Evolutionary conservation across 805 yeast species (phyloP), one percentile per base, ranked within the genome.

Genomic region (Ogataea nitratoaversa): DNA sequence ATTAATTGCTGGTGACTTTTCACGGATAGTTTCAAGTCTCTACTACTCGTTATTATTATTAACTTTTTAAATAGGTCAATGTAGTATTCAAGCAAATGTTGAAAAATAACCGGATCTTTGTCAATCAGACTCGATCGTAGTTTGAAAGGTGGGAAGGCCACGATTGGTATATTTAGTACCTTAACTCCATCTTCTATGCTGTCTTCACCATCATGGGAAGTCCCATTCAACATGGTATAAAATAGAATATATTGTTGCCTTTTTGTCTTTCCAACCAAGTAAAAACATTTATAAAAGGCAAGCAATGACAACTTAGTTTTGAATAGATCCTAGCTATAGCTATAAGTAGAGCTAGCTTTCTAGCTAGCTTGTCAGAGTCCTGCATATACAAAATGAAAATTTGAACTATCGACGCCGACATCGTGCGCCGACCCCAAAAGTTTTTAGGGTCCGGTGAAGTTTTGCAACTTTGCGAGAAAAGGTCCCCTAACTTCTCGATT

Each of bases 81-180:
- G 58, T 82, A 84, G 3, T 76, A 75, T 48, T 82, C 86, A 14
- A 84, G 60, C 17, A 82, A 61, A 56, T 83, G 88, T 4, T 75
- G 82, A 89, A 91, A 84, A 8, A 84, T 84, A 18, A 84, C 89
- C 0, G 95, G 95, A 55, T 84, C 95, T 45, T 78, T 84, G 54
- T 84, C 93, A 6, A 82, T 80, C 55, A 84, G 65, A n/a, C 87
- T 78, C 0, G 90, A 84, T 27, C 93, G 67, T 20, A 84, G 69
- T 45, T 75, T 74, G 62, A 84, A 83, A 2, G 90, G 89, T 8
- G 93, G 93, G 44, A 78, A 84, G 19, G 75, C 72, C 16, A 84
- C 83, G 8, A 83, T 73, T 2, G 86, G 86, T 4, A 80, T 63
- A 33, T 71, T 63, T 9, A 65, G 14, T 11, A 40, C 38, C 32